These are phyloP conservation scores for Pseudocercospora macadamiae DNA, from an alignment of 2,329 filamentous ascomycete species.

Conservation along the genomic window DNA sequence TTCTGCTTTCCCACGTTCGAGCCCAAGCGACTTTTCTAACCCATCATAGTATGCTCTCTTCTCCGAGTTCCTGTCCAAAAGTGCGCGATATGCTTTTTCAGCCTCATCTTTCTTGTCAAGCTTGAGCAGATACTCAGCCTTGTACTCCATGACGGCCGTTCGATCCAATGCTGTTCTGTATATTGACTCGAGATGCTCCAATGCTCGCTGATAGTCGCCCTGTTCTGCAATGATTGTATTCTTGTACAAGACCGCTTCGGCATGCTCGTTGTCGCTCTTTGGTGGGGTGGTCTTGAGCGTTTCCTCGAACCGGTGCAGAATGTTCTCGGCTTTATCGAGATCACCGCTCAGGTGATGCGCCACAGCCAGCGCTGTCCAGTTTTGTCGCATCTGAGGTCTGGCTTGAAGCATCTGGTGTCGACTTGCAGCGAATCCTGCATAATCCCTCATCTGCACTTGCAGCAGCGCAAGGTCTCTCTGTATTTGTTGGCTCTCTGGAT, in stretches of 20 bases:
- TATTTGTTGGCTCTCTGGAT: constrained; percentile 93
- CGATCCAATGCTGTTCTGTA: constrained; percentile 81
- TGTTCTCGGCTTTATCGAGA: constrained; percentile 82
- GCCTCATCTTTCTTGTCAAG: constrained; percentile 80
- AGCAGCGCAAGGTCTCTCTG: constrained; percentile 90
- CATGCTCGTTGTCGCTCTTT: constrained; percentile 84
- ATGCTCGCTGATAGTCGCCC: constrained; percentile 77
- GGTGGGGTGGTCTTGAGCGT: constrained; percentile 81
- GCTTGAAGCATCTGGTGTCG: constrained; percentile 84
- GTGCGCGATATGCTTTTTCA: constrained; percentile 73
- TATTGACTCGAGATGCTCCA: constrained; percentile 81
- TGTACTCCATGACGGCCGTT: constrained; percentile 80
- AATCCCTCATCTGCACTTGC: constrained; percentile 96
- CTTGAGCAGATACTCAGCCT: constrained; percentile 80
- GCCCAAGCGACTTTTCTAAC: constrained; percentile 68
- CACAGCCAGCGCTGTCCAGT: constrained; percentile 96
- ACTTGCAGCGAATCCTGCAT: constrained; percentile 88
- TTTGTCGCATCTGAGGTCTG: constrained; percentile 79
- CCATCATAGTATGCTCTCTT: constrained; percentile 83
- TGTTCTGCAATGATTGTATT: constrained; percentile 91
- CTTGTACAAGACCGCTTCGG: constrained; percentile 92
- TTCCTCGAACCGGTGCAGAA: constrained; percentile 88
- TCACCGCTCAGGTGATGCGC: constrained; percentile 91
- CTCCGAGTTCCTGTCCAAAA: constrained; percentile 87
- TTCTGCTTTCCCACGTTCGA: constrained; percentile 63